Conservation (phyloP, 768 basidiomycete genomes). For the Termitomyces sp. region DNA sequence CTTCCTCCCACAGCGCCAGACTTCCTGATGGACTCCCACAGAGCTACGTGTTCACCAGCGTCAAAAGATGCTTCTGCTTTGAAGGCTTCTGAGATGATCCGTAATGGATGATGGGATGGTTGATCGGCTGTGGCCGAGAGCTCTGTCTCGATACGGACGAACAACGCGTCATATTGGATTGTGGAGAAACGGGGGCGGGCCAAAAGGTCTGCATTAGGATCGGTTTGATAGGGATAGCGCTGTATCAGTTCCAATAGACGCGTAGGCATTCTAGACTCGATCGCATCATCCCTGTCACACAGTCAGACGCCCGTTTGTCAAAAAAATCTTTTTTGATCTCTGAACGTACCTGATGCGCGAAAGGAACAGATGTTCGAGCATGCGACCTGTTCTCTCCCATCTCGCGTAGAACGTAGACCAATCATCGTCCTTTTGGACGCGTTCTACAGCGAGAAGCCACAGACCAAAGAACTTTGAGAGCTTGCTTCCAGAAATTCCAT, state of each 20-base stretch:
- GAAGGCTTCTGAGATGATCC: slow-evolving; percentile 60
- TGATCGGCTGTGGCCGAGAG: slow-evolving; percentile 30
- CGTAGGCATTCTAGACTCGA: slow-evolving; percentile 52
- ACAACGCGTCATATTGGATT: slow-evolving; percentile 54
- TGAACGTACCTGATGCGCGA: slow-evolving; percentile 56
- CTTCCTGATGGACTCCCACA: slow-evolving; percentile 55
- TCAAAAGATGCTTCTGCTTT: slow-evolving; percentile 28
- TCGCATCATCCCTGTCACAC: slow-evolving; percentile 49
- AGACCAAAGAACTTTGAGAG: slow-evolving; percentile 67
- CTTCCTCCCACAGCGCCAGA: slow-evolving; percentile 28
- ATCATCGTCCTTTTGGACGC: slow-evolving; percentile 45
- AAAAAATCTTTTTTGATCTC: background rate
- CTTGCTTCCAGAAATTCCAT: slow-evolving; percentile 74
- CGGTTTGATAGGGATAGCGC: slow-evolving; percentile 55
- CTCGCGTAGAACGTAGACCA: slow-evolving; percentile 63
- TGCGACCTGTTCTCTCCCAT: slow-evolving; percentile 70
- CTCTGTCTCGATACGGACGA: slow-evolving; percentile 60
- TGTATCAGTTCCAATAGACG: slow-evolving; percentile 67
- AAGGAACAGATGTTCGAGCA: slow-evolving; percentile 74
- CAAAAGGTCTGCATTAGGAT: slow-evolving; percentile 38
- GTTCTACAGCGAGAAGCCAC: slow-evolving; percentile 57
- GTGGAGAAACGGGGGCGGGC: slow-evolving; percentile 68
- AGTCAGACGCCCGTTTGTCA: background rate
- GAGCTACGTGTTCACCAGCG: slow-evolving; percentile 25
- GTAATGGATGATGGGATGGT: slow-evolving; percentile 46